phyloP scores from a whole-genome alignment of 495 filamentous ascomycete species.

The Choiromyces venosus region DNA sequence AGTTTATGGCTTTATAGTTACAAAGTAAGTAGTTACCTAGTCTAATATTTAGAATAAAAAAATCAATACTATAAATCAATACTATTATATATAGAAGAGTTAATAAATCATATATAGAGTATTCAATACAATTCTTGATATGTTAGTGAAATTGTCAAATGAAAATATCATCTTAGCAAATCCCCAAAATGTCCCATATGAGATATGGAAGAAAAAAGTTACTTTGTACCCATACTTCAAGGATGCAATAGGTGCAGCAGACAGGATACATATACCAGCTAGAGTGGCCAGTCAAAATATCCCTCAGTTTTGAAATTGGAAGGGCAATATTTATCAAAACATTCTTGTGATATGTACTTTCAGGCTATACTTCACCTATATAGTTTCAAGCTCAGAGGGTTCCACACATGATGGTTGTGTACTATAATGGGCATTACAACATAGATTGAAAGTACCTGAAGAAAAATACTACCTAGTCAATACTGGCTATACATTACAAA shows the following conservation, averaged over 20 bases:
- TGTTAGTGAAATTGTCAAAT: neutral
- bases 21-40: neutral
- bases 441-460: neutral
- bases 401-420: constrained; percentile 14
- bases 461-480: neutral
- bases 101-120: neutral
- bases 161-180: neutral
- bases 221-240: constrained; percentile 21
- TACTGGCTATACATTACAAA: neutral
- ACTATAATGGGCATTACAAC: neutral
- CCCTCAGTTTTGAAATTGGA: constrained; percentile 8
- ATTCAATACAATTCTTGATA: neutral
- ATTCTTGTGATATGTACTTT: constrained; percentile 11
- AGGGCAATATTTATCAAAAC: constrained; percentile 18
- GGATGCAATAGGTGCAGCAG: constrained; percentile 14
- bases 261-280: constrained; percentile 23
- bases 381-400: constrained; percentile 12
- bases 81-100: neutral
- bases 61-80: neutral
- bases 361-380: constrained; percentile 4
- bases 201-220: constrained; percentile 10
- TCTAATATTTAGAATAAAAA: neutral
- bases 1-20: neutral
- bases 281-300: neutral
- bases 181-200: neutral